phyloP scores from a whole-genome alignment of 2,329 filamentous ascomycete genomes.

The Paramyrothecium sp. region DNA sequence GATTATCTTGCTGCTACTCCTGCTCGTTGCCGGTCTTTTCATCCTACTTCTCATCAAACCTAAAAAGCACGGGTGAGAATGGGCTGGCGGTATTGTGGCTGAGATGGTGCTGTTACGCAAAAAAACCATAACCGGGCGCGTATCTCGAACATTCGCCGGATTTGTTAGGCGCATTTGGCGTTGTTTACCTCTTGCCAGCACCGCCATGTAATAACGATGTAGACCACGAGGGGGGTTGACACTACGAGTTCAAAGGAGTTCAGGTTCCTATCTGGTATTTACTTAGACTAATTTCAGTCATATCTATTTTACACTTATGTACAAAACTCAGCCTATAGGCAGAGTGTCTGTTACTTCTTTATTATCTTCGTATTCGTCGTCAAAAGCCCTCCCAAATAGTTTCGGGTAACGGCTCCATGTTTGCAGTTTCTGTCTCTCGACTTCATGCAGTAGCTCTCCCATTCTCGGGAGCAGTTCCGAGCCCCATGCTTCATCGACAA shows the following conservation, averaged over 20 bases:
- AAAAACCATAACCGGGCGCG: no score
- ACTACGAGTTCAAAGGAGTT: background rate
- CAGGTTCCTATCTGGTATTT: background rate
- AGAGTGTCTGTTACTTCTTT: background rate
- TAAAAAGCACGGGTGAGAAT: slow-evolving; percentile 44
- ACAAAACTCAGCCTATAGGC: background rate
- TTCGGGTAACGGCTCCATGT: slow-evolving; percentile 26
- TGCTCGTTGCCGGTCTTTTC: slow-evolving; percentile 83
- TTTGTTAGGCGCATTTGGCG: background rate
- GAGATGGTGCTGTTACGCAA: no score
- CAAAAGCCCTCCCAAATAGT: slow-evolving; percentile 24
- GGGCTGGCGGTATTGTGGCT: background rate
- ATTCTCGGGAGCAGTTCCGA: slow-evolving; percentile 23
- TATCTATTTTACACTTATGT: background rate
- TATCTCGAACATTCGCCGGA: background rate
- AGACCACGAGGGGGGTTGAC: background rate
- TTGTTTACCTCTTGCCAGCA: background rate
- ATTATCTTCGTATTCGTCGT: slow-evolving; percentile 9
- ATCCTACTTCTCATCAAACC: slow-evolving; percentile 82
- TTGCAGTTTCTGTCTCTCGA: slow-evolving; percentile 26
- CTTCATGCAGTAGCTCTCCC: slow-evolving; percentile 17
- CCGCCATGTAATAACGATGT: background rate
- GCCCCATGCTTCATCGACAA: slow-evolving; percentile 34
- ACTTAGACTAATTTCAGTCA: slow-evolving; percentile 1
- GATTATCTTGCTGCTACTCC: slow-evolving; percentile 81